Percentiles rank a stretch among this genome's conserved stretches.
Evolutionary conservation across 2,329 filamentous ascomycete species (phyloP).

Genomic region (Fusarium acutatum): DNA sequence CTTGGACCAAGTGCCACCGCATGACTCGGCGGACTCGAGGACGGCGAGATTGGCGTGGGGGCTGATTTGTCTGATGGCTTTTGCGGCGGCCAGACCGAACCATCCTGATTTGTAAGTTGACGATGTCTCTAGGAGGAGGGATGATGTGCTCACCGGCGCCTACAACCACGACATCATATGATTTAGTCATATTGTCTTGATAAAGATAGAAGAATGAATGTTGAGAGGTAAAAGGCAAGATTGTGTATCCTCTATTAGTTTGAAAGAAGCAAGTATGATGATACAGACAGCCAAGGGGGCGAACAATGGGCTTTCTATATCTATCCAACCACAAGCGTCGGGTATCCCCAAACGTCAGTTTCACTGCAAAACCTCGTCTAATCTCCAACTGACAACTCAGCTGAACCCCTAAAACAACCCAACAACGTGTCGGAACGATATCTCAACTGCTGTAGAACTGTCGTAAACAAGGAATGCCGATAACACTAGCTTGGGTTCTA

Average conservation of each 20-base stretch:
- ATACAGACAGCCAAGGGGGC: background rate
- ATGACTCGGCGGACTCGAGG: constrained; percentile 58
- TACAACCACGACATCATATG: constrained; percentile 38
- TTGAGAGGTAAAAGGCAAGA: background rate
- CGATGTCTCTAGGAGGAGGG: rapidly evolving
- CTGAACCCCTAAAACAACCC: background rate
- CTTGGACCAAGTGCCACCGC: constrained; percentile 69
- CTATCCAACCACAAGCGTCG: background rate
- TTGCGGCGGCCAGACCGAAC: constrained; percentile 61
- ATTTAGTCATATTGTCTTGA: constrained; percentile 1
- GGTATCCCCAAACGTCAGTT: background rate
- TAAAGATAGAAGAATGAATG: background rate
- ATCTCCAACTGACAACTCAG: background rate
- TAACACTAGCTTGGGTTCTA: constrained; percentile 5
- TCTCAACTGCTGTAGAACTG: background rate
- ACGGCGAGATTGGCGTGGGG: constrained; percentile 57
- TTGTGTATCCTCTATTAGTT: background rate
- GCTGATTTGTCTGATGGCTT: constrained; percentile 60
- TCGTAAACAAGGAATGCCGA: background rate
- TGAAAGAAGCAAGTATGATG: background rate
- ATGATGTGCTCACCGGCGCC: constrained; percentile 26
- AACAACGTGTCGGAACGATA: background rate
- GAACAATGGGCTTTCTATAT: constrained; percentile 10
- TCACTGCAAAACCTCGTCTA: background rate
- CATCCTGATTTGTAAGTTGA: constrained; percentile 47